Conservation (phyloP, 805 yeast species). For the Zygotorulaspora chibaensis region DNA sequence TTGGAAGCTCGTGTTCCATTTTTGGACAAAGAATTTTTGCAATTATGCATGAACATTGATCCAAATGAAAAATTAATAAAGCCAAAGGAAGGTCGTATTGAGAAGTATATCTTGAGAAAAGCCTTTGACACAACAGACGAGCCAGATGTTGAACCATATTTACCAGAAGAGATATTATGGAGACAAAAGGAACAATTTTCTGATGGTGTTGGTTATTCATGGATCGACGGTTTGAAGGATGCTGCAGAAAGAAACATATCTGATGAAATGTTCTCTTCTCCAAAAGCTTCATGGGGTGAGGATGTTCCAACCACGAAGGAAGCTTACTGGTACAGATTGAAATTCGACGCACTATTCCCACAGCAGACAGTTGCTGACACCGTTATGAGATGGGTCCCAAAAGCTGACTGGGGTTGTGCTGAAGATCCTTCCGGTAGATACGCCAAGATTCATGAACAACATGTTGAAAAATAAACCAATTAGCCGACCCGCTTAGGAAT, state of each 20-base stretch:
- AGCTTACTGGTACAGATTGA: conserved; percentile 97
- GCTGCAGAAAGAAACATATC: conserved; percentile 81
- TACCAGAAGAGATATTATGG: conserved; percentile 96
- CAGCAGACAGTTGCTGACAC: conserved; percentile 90
- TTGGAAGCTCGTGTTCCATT: conserved; percentile 99
- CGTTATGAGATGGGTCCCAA: conserved; percentile 99
- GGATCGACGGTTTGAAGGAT: conserved; percentile 98
- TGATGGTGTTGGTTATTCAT: conserved; percentile 98
- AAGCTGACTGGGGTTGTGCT: conserved; percentile 99
- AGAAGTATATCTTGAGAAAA: conserved; percentile 93
- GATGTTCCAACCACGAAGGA: conserved; percentile 97
- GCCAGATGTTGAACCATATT: conserved; percentile 72
- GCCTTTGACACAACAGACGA: conserved; percentile 94
- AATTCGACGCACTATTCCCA: conserved; percentile 91
- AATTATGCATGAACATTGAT: conserved; percentile 88
- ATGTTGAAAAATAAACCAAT: conserved; percentile 38
- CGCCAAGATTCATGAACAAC: conserved; percentile 82
- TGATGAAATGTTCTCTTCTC: conserved; percentile 86
- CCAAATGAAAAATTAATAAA: conserved; percentile 88
- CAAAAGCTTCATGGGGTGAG: conserved; percentile 93
- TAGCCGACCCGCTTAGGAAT: neutral
- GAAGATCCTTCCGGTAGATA: conserved; percentile 98
- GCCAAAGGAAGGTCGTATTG: conserved; percentile 70
- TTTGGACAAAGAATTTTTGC: conserved; percentile 89
- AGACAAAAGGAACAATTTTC: conserved; percentile 99